Evolutionary conservation across 2,329 filamentous ascomycete genomes (phyloP).

Genomic region (Penicillium sp.): DNA sequence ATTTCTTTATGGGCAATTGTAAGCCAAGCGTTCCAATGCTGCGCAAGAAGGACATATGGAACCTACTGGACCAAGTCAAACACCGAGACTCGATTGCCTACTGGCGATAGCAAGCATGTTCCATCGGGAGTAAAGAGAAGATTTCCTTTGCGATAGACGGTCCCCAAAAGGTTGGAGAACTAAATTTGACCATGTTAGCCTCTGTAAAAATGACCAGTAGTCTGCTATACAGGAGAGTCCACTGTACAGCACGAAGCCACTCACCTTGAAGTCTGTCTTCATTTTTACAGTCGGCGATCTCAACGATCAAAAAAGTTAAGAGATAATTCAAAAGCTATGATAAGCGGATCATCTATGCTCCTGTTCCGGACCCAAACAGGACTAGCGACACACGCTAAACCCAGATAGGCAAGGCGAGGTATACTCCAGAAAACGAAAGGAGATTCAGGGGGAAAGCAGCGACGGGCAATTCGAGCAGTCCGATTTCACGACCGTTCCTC

Average conservation of each 20-base stretch:
- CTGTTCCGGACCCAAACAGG: constrained; percentile 14
- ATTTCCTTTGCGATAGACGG: constrained; percentile 97
- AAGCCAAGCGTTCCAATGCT: constrained; percentile 4
- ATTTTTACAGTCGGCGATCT: constrained; percentile 53
- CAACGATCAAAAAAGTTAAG: constrained; percentile 25
- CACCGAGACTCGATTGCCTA: constrained; percentile 92
- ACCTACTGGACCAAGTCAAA: constrained; percentile 92
- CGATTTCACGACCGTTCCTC: constrained; percentile 10
- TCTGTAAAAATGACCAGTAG: background rate
- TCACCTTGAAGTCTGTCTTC: constrained; percentile 99
- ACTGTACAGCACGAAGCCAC: background rate
- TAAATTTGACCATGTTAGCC: constrained; percentile 41
- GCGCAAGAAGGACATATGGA: background rate
- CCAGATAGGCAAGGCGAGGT: constrained; percentile 29
- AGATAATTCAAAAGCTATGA: constrained; percentile 19
- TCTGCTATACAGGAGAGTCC: background rate
- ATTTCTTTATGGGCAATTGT: constrained; percentile 30
- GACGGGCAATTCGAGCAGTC: constrained; percentile 18
- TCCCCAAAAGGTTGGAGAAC: constrained; percentile 98
- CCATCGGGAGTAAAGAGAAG: constrained; percentile 96
- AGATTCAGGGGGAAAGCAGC: constrained; percentile 31
- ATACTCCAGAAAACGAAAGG: constrained; percentile 33
- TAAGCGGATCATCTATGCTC: constrained; percentile 26
- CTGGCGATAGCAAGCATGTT: constrained; percentile 90
- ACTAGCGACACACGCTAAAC: constrained; percentile 17